A percentile compares a stretch with the other conserved stretches of the same genome.
These are phyloP conservation scores for Bipolaris victoriae DNA, from an alignment of 2,329 filamentous ascomycete genomes.

Conservation along the genomic window DNA sequence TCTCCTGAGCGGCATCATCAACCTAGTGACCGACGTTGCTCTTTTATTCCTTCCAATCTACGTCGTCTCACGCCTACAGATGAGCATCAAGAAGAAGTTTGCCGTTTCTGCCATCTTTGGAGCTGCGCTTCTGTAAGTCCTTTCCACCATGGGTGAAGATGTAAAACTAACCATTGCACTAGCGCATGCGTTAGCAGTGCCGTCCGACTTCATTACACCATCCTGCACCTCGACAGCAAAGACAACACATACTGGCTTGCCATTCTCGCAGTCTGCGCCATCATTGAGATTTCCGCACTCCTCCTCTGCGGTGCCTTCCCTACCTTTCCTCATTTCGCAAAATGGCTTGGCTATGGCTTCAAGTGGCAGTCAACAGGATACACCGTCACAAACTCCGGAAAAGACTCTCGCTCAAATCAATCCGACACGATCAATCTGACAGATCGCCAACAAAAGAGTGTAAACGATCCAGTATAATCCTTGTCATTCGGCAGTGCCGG, in stretches of 20 bases:
- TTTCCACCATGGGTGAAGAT: not conserved
- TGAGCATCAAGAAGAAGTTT: constrained; percentile 7
- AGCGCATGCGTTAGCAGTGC: constrained; percentile 8
- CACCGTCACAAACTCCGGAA: not conserved
- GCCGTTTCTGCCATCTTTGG: constrained; percentile 9
- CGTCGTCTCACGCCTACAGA: not conserved
- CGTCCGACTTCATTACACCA: constrained; percentile 9
- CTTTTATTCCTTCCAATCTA: constrained; percentile 1
- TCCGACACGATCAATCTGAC: not conserved
- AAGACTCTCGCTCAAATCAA: not conserved
- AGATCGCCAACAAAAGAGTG: not conserved
- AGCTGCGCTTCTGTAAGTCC: not conserved
- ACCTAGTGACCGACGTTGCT: constrained; percentile 16
- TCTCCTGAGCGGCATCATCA: constrained; percentile 20
- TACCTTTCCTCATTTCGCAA: constrained; percentile 21
- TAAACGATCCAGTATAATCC: not conserved
- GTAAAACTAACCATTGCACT: not conserved
- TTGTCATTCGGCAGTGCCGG: not conserved
- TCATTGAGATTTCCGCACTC: constrained; percentile 15
- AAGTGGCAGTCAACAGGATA: not conserved
- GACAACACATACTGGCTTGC: constrained; percentile 23
- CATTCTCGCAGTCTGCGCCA: constrained; percentile 12
- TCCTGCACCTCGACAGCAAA: constrained; percentile 2
- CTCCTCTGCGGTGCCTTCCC: constrained; percentile 25
- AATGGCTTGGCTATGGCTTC: not conserved